Conservation (phyloP, 192 early-diverging fungal species). For the Linnemannia hyalina region DNA sequence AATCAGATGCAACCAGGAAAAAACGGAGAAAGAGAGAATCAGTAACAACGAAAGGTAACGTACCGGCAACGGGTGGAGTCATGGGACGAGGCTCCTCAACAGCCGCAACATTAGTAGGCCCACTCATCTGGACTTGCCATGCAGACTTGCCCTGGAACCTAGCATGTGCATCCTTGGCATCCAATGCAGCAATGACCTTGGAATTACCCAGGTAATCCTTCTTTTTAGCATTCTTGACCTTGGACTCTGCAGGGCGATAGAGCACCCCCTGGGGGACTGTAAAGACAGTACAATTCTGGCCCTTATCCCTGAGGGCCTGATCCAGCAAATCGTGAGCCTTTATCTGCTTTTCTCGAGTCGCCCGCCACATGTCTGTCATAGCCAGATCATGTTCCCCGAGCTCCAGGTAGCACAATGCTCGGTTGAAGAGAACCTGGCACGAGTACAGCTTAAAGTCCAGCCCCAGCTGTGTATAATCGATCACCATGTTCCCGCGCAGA, state of each 20-base stretch:
- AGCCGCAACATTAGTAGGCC: conserved; percentile 57
- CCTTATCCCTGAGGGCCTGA: conserved; percentile 70
- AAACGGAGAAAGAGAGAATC: conserved; percentile 2
- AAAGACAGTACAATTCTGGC: conserved; percentile 78
- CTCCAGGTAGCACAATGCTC: conserved; percentile 85
- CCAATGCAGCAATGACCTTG: conserved; percentile 87
- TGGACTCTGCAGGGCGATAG: conserved; percentile 87
- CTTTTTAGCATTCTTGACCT: conserved; percentile 86
- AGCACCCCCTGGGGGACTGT: conserved; percentile 83
- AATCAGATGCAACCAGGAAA: background rate
- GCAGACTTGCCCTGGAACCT: conserved; percentile 69
- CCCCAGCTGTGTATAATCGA: conserved; percentile 97
- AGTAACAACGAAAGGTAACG: conserved; percentile 50
- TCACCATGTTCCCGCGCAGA: conserved; percentile 86
- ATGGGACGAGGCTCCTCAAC: conserved; percentile 36
- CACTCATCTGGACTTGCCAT: conserved; percentile 58
- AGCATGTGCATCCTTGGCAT: conserved; percentile 67
- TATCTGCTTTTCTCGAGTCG: conserved; percentile 70
- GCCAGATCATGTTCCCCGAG: conserved; percentile 79
- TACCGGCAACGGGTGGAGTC: conserved; percentile 23
- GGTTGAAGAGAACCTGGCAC: conserved; percentile 93
- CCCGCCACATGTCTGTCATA: conserved; percentile 78
- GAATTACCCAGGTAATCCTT: conserved; percentile 84
- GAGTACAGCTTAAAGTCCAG: conserved; percentile 90
- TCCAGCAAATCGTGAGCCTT: conserved; percentile 81